Evolutionary conservation across 1,139 yeast genomes (phyloP).

Genomic region (Torulaspora globosa): DNA sequence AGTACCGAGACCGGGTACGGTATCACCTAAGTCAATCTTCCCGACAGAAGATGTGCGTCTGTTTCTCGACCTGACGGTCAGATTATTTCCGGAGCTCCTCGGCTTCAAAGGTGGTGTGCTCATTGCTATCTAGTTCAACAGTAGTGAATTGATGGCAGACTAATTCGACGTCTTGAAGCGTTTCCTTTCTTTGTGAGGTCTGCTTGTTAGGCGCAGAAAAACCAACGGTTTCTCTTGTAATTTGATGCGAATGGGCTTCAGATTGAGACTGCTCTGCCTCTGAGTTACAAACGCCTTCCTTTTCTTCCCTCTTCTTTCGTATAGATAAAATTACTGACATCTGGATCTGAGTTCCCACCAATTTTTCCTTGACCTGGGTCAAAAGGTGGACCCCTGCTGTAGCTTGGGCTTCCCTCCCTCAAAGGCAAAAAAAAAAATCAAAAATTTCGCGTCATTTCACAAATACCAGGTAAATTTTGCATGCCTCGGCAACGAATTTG

Average conservation of each 20-base stretch:
- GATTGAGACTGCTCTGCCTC: not conserved
- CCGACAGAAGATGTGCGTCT: conserved; percentile 37
- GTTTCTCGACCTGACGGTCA: conserved; percentile 19
- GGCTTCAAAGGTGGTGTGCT: conserved; percentile 12
- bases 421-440: not conserved
- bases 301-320: conserved; percentile 1
- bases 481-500: not conserved
- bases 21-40: conserved; percentile 35
- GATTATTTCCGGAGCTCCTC: conserved; percentile 11
- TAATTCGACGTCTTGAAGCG: not conserved
- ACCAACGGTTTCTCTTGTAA: not conserved
- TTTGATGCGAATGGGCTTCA: not conserved
- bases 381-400: not conserved
- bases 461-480: not conserved
- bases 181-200: not conserved
- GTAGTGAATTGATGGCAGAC: not conserved
- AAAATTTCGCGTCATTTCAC: not conserved
- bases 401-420: not conserved
- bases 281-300: not conserved
- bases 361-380: not conserved
- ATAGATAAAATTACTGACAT: not conserved
- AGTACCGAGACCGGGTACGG: conserved; percentile 32
- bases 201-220: not conserved
- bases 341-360: not conserved
- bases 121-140: not conserved